Evolutionary conservation across 805 yeast species (phyloP).

Genomic region (Wickerhamomyces ciferrii): DNA sequence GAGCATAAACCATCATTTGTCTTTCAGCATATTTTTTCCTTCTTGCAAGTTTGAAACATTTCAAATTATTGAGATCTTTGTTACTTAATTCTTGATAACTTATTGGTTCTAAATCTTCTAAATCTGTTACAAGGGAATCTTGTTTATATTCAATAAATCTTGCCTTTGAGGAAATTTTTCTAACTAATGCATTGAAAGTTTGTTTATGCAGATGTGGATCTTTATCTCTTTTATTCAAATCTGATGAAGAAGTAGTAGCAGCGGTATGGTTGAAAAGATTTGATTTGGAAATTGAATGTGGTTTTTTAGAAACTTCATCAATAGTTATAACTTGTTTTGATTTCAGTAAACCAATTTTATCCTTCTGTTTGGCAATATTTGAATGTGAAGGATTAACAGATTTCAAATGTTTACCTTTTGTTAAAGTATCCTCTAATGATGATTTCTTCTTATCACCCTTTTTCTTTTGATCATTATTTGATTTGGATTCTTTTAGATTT

Average conservation of each 20-base stretch:
- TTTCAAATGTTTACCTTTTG: not conserved
- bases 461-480: too few species aligned
- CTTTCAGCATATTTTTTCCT: constrained; percentile 45
- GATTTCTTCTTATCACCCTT: too few species aligned
- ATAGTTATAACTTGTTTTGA: not conserved
- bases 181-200: constrained; percentile 6
- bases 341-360: not conserved
- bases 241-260: too few species aligned
- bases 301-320: constrained; percentile 4
- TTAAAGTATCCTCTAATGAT: too few species aligned
- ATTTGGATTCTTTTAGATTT: too few species aligned
- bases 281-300: constrained; percentile 5
- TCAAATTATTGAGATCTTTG: constrained; percentile 19
- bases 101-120: constrained; percentile 10
- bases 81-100: constrained; percentile 9
- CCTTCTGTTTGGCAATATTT: not conserved
- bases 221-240: not conserved
- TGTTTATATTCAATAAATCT: constrained; percentile 16
- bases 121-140: constrained; percentile 8
- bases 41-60: constrained; percentile 57
- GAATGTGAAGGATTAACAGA: not conserved
- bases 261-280: not conserved
- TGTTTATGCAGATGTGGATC: constrained; percentile 1
- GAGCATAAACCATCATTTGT: constrained; percentile 41
- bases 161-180: constrained; percentile 3